Base-by-base conservation (phyloP, 306 rosid species). In the Trichosanthes truncata region DNA sequence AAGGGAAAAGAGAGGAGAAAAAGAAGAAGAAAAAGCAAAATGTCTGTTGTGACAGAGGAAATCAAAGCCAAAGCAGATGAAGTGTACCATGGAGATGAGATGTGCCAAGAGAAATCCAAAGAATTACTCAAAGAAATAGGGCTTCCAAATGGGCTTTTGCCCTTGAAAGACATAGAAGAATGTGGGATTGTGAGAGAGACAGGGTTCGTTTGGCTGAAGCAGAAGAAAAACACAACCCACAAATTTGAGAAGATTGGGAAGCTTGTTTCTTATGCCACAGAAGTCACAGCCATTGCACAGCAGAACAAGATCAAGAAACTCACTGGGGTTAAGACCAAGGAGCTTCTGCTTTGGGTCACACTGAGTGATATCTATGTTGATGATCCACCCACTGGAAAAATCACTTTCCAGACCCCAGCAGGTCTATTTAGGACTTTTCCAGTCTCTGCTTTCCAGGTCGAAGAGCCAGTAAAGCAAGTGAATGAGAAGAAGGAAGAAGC, bases 181-280 rank as follows among this genome's bases (percentile, higher is more conserved):
- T 90, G 96, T 41, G 99, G 99, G 7, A 83, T 82, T 77, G 85
- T 89, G 79, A 81, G 83, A 21, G 93, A 90, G 13, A 82, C 87
- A 0, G 99, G 99, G 7, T 90, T 88, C n/a, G 98, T 93, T 46
- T 91, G 99, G 99, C 87, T 96, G 4, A 96, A 87, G 87, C 98
- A 93, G 78, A 90, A 91, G 82, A 88, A 88, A 79, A 82, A 57
- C 46, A 35, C 1, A 0, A 88, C 87, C 43, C 99, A 95, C 93
- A 93, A 90, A 82, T 96, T 93, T 21, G 91, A 96, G 0, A 86
- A 93, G 85, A 86, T 96, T 9, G 96, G 93, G 26, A 95, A 80
- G 85, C 87, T 79, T 0, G 94, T 86, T 1, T 62, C 88, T 0
- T 96, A 91, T 51, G 97, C 83, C 0, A 45, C 92, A 0, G 93